Base-by-base conservation (phyloP, 2,329 filamentous ascomycete genomes). In the Hypoxylon sp. region DNA sequence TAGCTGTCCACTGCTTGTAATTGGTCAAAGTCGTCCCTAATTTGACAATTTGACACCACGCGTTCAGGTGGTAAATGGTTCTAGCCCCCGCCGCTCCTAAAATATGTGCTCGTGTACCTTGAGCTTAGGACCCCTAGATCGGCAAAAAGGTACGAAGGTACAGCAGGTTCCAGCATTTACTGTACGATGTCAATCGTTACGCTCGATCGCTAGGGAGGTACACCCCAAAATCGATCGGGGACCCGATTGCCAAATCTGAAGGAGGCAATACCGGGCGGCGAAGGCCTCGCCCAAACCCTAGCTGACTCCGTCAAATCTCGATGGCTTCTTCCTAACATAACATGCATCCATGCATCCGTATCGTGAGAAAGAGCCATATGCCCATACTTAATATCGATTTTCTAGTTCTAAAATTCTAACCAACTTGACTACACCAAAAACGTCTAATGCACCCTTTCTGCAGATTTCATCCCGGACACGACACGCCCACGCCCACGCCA, bases 131-230 rank as follows among this genome's bases (percentile, higher is more conserved):
- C 60, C 60, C 60, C 49, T 63, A 57, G 60, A 63, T 63, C 60
- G 60, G 53, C 60, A 55, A 24, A 51, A 24, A 63, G 60, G 42
- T 62, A 62, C 59, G 36, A 46, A 6, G 36, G 30, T 50, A 33
- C 20, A 9, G 22, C 14, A 46, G 11, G 12, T 14, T 46, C 7
- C 14, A 24, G 42, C 11, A 46, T 3, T n/a, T 7, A 26, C 45
- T 62, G 59, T 62, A 38, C 59, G 59, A 62, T 62, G 52, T 46
- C 30, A 62, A 49, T 54, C 45, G 59, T 62, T 62, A 50, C 52
- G 48, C 26, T 56, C 59, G 59, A 62, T 62, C 53, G 20, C 30
- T n/a, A 57, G 45, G 52, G 40, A 32, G 46, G 52, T 52, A 40
- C 46, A 46, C 46, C 24, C 28, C 12, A 36, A 18, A 42, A 55